phyloP scores from a whole-genome alignment of 805 yeast genomes.

The Candida nemodendra region DNA sequence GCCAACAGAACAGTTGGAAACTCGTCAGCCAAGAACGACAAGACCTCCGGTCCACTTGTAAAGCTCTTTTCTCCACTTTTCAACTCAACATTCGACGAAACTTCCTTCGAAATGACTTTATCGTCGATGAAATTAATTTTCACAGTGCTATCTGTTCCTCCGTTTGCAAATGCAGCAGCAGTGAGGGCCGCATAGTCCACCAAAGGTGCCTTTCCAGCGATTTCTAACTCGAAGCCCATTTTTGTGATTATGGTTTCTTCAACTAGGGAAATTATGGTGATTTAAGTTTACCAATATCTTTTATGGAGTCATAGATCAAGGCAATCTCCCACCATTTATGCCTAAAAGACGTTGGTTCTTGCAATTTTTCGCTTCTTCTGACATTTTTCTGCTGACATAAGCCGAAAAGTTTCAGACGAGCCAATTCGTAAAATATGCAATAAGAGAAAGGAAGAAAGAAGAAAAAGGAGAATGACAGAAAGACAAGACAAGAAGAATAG shows the following conservation, averaged over 20 bases:
- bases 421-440: no score
- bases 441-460: no score
- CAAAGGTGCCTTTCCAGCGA: slow-evolving; percentile 84
- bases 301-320: no score
- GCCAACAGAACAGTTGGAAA: slow-evolving; percentile 47
- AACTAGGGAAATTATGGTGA: no score
- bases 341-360: no score
- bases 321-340: no score
- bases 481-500: no score
- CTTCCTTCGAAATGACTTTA: slow-evolving; percentile 50
- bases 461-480: no score
- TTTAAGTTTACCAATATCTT: no score
- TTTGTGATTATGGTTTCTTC: neutral
- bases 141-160: slow-evolving; percentile 48
- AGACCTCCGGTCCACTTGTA: slow-evolving; percentile 43
- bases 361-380: no score
- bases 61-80: slow-evolving; percentile 43
- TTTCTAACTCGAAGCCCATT: slow-evolving; percentile 47
- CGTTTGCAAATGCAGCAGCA: slow-evolving; percentile 74
- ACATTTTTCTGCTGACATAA: no score
- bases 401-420: no score
- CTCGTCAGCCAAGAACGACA: slow-evolving; percentile 48
- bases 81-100: slow-evolving; percentile 42
- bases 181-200: slow-evolving; percentile 78
- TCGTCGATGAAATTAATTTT: slow-evolving; percentile 70